Evolutionary conservation across 179 eudicot species (phyloP), one percentile per base, ranked within the genome.

Genomic region (Silene vulgaris): DNA sequence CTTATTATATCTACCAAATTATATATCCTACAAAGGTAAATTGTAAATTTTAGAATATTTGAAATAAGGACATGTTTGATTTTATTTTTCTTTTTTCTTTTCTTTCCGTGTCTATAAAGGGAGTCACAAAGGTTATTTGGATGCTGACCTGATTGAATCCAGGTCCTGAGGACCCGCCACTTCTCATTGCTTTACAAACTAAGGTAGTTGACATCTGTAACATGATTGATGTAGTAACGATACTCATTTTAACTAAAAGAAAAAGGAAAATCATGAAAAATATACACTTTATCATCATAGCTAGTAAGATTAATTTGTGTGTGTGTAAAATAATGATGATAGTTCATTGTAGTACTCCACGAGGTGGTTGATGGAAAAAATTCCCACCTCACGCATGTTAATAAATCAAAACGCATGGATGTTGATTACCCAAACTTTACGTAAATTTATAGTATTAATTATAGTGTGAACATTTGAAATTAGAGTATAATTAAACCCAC

Each of bases 261-360:
- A 13, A 52, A 52, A 16, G 59, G 59, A 1, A 52, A 52, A 52
- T 13, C 50, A 11, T 66, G 3, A 30, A 66, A 65, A 23, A 67
- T 16, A 35, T 6, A 35, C 6, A 56, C 73, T n/a, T 73, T 78
- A 20, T 9, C 45, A 45, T 74, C n/a, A 74, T 69, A 64, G 7
- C 72, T 57, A 77, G 45, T 72, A 48, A 77, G 48, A 26, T 60
- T 64, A 17, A 29, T 74, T 35, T 37, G 78, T 52, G 59, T 52
- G 59, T 52, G 59, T 52, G 59, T 52, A 56, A 73, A 77, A 30
- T 35, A 70, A 74, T 37, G 71, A 81, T 81, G 80, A 81, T 81
- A 63, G 59, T 77, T 81, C 76, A 81, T 81, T 74, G 59, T 74
- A 77, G 77, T 68, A 78, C 84, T 77, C 84, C 80, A 81, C 80